A percentile compares a stretch with the other conserved stretches of the same genome.
phyloP scores from a whole-genome alignment of 2,329 filamentous ascomycete genomes.

The Exophiala calicioides region DNA sequence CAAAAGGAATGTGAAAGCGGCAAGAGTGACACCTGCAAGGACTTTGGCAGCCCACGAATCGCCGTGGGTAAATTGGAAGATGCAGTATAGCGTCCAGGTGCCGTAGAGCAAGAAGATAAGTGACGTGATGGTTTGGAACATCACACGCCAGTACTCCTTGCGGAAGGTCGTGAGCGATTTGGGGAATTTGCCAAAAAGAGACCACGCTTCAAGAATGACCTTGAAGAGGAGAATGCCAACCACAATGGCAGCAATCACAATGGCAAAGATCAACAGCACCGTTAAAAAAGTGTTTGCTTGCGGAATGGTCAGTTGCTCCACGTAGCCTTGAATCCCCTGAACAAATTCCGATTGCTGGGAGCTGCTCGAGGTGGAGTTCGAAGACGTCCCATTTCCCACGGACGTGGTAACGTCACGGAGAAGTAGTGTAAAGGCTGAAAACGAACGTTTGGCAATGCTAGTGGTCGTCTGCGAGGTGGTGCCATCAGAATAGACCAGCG shows the following conservation, averaged over 20 bases:
- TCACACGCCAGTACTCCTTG: constrained; percentile 92
- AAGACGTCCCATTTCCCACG: constrained; percentile 37
- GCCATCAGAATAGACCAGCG: constrained; percentile 68
- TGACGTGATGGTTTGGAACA: constrained; percentile 84
- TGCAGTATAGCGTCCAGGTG: constrained; percentile 91
- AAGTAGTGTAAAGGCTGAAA: constrained; percentile 58
- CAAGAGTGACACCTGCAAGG: constrained; percentile 79
- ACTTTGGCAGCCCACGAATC: constrained; percentile 92
- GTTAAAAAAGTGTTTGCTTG: constrained; percentile 96
- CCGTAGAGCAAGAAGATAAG: constrained; percentile 91
- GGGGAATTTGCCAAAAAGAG: constrained; percentile 84
- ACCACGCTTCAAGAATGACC: constrained; percentile 86
- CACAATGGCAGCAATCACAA: constrained; percentile 78
- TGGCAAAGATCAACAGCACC: constrained; percentile 82
- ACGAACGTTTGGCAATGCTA: constrained; percentile 57
- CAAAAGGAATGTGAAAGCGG: constrained; percentile 77
- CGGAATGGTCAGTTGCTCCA: constrained; percentile 81
- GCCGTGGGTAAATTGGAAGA: constrained; percentile 90
- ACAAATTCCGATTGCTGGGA: constrained; percentile 59
- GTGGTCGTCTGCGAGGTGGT: constrained; percentile 49
- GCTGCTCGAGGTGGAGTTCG: constrained; percentile 35
- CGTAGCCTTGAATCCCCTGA: constrained; percentile 76
- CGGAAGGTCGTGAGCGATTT: constrained; percentile 79
- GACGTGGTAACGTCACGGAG: constrained; percentile 51
- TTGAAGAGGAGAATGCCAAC: constrained; percentile 88